Evolutionary conservation across 805 yeast genomes (phyloP).

Genomic region (Ogataea sp.): DNA sequence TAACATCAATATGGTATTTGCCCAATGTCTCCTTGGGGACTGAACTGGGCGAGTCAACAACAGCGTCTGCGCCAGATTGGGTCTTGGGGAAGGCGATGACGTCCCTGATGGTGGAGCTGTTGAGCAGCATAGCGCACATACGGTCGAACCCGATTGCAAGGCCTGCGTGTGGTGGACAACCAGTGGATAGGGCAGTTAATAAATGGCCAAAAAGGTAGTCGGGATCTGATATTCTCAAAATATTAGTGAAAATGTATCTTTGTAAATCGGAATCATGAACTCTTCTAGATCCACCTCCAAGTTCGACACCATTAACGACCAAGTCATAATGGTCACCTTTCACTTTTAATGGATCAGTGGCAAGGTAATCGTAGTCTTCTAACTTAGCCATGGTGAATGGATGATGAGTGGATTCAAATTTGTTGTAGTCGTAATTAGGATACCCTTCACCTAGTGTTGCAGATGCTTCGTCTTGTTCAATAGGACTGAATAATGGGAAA

Average conservation of each 20-base stretch:
- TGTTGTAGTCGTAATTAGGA: constrained; percentile 49
- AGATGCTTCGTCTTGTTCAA: constrained; percentile 28
- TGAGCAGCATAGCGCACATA: constrained; percentile 83
- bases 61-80: constrained; percentile 78
- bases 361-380: constrained; percentile 55
- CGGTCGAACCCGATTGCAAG: constrained; percentile 93
- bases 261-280: constrained; percentile 82
- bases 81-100: constrained; percentile 96
- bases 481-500: constrained; percentile 86
- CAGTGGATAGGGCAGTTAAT: constrained; percentile 70
- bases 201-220: constrained; percentile 76
- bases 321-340: constrained; percentile 91
- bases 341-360: constrained; percentile 48
- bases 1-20: constrained; percentile 47
- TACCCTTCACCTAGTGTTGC: constrained; percentile 25
- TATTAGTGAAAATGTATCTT: constrained; percentile 54
- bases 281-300: constrained; percentile 97
- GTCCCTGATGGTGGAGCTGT: constrained; percentile 71
- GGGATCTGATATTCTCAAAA: constrained; percentile 54
- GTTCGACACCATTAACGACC: constrained; percentile 88
- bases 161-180: constrained; percentile 99
- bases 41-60: constrained; percentile 76
- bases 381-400: constrained; percentile 91
- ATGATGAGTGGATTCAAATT: constrained; percentile 77
- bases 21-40: constrained; percentile 44